A percentile compares a stretch with the other conserved stretches of the same genome.
Conservation (phyloP, 305 asterid genomes). For the Solanum hybrid region DNA sequence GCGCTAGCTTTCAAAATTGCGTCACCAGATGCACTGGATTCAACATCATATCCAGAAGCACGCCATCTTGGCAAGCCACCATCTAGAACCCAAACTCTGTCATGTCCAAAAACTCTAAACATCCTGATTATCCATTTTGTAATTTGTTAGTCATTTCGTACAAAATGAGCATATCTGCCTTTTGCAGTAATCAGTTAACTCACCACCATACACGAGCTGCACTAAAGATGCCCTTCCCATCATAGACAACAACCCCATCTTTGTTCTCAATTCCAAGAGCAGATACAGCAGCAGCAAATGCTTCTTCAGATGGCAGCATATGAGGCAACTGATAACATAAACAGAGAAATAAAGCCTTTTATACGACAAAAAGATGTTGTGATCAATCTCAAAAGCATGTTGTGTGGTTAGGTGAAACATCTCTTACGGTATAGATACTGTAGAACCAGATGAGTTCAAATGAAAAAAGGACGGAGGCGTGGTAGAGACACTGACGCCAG, state of each 20-base stretch:
- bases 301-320: conserved; percentile 95
- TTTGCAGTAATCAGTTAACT: conserved; percentile 6
- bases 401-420: neutral
- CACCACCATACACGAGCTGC: conserved; percentile 99
- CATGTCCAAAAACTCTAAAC: conserved; percentile 94
- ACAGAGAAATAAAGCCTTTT: neutral
- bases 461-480: neutral
- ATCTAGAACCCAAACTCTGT: conserved; percentile 85
- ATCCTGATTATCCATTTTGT: conserved; percentile 41
- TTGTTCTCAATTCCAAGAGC: conserved; percentile 92
- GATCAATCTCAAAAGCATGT: neutral
- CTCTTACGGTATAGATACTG: neutral
- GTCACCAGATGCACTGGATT: conserved; percentile 90
- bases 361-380: neutral
- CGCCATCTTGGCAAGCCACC: conserved; percentile 98
- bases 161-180: neutral
- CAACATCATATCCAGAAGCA: conserved; percentile 84
- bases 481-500: neutral
- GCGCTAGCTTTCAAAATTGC: conserved; percentile 92
- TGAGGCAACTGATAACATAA: conserved; percentile 66
- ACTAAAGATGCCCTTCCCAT: conserved; percentile 95
- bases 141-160: neutral
- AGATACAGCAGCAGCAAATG: conserved; percentile 93
- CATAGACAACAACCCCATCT: conserved; percentile 82
- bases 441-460: neutral